These are phyloP conservation scores for Coemansia sp. DNA, from an alignment of 192 early-diverging fungal genomes.

Conservation along the genomic window DNA sequence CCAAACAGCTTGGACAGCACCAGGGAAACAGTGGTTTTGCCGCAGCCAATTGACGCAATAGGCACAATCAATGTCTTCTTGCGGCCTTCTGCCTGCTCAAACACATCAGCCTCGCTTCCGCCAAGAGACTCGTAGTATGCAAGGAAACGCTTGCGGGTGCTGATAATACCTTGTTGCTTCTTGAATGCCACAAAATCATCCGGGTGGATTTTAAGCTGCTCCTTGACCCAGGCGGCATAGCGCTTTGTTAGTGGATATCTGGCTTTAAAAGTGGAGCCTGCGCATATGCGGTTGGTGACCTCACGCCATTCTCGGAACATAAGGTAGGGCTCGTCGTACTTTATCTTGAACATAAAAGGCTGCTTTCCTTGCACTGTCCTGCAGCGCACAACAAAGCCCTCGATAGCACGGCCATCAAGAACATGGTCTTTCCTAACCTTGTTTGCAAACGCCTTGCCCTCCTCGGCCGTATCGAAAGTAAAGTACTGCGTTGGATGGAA, in stretches of 20 bases:
- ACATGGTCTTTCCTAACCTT: conserved; percentile 63
- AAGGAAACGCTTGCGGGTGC: conserved; percentile 76
- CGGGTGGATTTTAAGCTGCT: conserved; percentile 62
- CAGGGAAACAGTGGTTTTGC: conserved; percentile 64
- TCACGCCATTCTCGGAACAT: conserved; percentile 98
- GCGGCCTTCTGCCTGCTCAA: conserved; percentile 7
- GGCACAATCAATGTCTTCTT: conserved; percentile 62
- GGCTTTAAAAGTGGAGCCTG: conserved; percentile 46
- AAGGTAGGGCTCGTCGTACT: conserved; percentile 92
- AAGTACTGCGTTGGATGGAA: conserved; percentile 61
- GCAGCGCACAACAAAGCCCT: conserved; percentile 93
- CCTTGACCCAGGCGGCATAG: conserved; percentile 77
- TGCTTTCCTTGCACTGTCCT: conserved; percentile 20
- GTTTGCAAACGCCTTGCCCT: conserved; percentile 70
- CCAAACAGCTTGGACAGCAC: conserved; percentile 62
- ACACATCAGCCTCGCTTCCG: conserved; percentile 17
- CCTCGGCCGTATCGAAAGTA: conserved; percentile 57
- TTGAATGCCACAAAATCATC: conserved; percentile 65
- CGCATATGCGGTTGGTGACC: conserved; percentile 69
- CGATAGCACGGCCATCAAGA: conserved; percentile 71
- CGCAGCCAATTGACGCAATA: conserved; percentile 77
- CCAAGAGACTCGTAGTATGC: conserved; percentile 55
- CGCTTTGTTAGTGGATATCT: conserved; percentile 61
- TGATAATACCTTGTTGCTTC: conserved; percentile 80
- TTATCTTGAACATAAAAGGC: conserved; percentile 84